Evolutionary conservation across 257 asterid genomes (phyloP).

Genomic region (Solanum tarapatanum): DNA sequence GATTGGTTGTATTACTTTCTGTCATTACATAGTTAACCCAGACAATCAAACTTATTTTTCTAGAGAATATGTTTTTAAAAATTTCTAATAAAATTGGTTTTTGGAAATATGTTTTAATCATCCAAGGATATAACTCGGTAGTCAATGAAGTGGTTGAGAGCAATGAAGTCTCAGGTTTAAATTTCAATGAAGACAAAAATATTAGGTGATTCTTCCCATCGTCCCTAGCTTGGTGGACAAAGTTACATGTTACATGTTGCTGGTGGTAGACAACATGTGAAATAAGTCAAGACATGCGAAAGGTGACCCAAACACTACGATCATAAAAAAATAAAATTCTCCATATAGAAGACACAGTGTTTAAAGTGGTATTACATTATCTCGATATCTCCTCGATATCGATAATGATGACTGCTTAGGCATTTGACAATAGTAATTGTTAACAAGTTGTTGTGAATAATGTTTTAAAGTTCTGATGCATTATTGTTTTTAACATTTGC

Average conservation of each 20-base stretch:
- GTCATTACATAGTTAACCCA: not conserved
- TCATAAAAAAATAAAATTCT: not conserved
- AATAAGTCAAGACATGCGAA: no score
- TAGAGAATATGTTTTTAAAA: not conserved
- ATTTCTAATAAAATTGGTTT: not conserved
- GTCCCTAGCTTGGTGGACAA: not conserved
- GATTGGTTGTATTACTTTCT: not conserved
- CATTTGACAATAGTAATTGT: not conserved
- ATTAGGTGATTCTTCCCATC: not conserved
- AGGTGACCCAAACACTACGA: not conserved
- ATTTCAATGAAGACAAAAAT: not conserved
- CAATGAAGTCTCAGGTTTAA: not conserved
- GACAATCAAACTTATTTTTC: no score
- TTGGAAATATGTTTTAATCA: not conserved
- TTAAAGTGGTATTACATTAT: not conserved
- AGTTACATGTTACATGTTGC: not conserved
- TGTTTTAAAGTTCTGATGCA: not conserved
- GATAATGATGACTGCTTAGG: not conserved
- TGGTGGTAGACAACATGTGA: not conserved
- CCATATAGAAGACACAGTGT: not conserved
- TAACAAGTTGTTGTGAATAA: not conserved
- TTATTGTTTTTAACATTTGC: not conserved
- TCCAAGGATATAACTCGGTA: not conserved
- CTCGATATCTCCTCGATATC: not conserved
- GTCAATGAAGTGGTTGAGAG: not conserved